Evolutionary conservation across 1,284 basidiomycete genomes (phyloP), one percentile per base, ranked within the genome.

Genomic region (Ceratobasidium papillatum): DNA sequence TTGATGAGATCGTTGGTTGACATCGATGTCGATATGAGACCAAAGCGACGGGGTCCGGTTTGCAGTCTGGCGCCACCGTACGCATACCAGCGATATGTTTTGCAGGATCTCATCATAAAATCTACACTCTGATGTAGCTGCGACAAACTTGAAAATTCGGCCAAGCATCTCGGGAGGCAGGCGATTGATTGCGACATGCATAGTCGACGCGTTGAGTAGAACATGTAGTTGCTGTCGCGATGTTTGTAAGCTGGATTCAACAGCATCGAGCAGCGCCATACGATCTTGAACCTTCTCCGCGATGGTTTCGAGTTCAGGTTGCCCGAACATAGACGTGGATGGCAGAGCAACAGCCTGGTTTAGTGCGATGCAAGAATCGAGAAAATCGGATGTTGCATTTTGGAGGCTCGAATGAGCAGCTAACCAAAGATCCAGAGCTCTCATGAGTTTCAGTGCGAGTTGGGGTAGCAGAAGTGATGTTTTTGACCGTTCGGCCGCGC

Each of bases 21-120:
- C 34, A 43, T 8, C 43, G 65, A 69, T 36, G 22, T 69, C 49
- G 36, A 69, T 22, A 25, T 69, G 65, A 12, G 65, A 32, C 65
- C 65, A 69, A 14, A 69, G 65, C n/a, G 34, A 36, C 19, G n/a
- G 51, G 14, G 49, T 54, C 9, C 38, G 41, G 9, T 22, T 41
- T 41, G 65, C 65, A 25, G 43, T 30, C n/a, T 56, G 65, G 65
- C 49, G 51, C 65, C 65, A 69, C 14, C 52, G 27, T 11, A n/a
- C 51, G 36, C 65, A 56, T 22, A 69, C 65, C n/a, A 19, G 34
- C 8, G 49, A 12, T 30, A 69, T 19, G 1, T 22, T 30, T 36
- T 11, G 7, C 52, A n/a, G 52, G 27, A n/a, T 22, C 17, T 17
- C 36, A n/a, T n/a, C n/a, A n/a, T n/a, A n/a, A n/a, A n/a, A n/a